A percentile compares a stretch with the other conserved stretches of the same genome.
These are phyloP conservation scores for Salix caprea DNA, from an alignment of 345 rosid genomes.

Conservation along the genomic window DNA sequence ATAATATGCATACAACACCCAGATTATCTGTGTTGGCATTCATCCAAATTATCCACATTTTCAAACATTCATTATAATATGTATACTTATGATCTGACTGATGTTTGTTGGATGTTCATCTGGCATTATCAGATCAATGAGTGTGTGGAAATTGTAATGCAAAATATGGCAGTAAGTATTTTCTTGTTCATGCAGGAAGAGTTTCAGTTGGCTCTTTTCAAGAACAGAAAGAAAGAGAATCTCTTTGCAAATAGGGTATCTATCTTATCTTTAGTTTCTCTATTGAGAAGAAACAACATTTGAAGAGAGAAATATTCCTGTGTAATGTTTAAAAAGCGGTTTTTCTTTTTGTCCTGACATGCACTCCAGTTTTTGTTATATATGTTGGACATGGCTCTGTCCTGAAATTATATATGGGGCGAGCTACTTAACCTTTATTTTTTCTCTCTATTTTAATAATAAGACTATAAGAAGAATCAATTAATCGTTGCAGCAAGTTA, in stretches of 20 bases:
- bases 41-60: neutral
- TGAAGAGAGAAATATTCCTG: neutral
- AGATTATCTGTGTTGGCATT: neutral
- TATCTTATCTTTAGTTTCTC: neutral
- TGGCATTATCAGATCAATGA: neutral
- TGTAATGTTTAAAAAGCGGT: neutral
- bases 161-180: neutral
- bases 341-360: neutral
- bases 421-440: neutral
- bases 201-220: slow-evolving; percentile 91
- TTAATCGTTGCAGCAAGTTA: neutral
- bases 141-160: neutral
- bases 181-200: slow-evolving; percentile 68
- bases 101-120: neutral
- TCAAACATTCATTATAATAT: neutral
- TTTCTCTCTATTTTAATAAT: neutral
- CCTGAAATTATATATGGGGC: neutral
- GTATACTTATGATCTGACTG: neutral
- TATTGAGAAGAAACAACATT: neutral
- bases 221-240: slow-evolving; percentile 82
- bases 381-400: neutral
- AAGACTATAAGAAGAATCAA: neutral
- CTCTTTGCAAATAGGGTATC: slow-evolving; percentile 89
- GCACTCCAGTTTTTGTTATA: neutral
- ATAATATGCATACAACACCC: too few species aligned